phyloP scores from a whole-genome alignment of 2,329 filamentous ascomycete genomes.

The Coniochaeta hoffmannii region DNA sequence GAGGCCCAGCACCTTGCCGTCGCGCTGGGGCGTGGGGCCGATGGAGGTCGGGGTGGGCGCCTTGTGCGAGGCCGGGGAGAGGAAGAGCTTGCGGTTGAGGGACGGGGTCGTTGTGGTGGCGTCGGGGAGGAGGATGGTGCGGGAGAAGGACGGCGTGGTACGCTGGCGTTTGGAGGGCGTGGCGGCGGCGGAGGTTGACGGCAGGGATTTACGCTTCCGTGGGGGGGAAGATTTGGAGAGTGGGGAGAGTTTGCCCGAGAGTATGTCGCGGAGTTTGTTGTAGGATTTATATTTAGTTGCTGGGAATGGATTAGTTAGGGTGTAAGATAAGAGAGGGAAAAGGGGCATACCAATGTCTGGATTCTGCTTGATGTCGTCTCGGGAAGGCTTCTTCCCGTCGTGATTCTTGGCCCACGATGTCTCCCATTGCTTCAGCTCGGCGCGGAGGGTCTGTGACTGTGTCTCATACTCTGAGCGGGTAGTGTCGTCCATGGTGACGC shows the following conservation, averaged over 20 bases:
- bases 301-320: slow-evolving; percentile 21
- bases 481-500: slow-evolving; percentile 36
- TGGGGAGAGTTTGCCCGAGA: slow-evolving; percentile 43
- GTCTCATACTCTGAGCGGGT: slow-evolving; percentile 38
- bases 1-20: slow-evolving; percentile 68
- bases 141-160: not conserved
- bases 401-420: slow-evolving; percentile 55
- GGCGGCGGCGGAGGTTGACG: slow-evolving; percentile 19
- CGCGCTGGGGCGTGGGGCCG: slow-evolving; percentile 72
- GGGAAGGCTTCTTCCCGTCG: slow-evolving; percentile 59
- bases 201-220: slow-evolving; percentile 29
- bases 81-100: slow-evolving; percentile 51
- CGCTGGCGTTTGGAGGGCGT: slow-evolving; percentile 47
- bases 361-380: slow-evolving; percentile 71
- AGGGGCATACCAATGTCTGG: slow-evolving; percentile 55
- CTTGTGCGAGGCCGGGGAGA: slow-evolving; percentile 29
- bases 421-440: slow-evolving; percentile 69
- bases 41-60: slow-evolving; percentile 47
- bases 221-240: slow-evolving; percentile 24
- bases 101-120: slow-evolving; percentile 48
- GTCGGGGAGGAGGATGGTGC: slow-evolving; percentile 16
- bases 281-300: slow-evolving; percentile 73
- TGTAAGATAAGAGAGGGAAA: not conserved
- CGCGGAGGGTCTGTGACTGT: slow-evolving; percentile 49
- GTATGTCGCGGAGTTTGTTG: slow-evolving; percentile 54